Evolutionary conservation across 768 basidiomycete genomes (phyloP).

Genomic region (Tylopilus plumbeoviolaceoides): DNA sequence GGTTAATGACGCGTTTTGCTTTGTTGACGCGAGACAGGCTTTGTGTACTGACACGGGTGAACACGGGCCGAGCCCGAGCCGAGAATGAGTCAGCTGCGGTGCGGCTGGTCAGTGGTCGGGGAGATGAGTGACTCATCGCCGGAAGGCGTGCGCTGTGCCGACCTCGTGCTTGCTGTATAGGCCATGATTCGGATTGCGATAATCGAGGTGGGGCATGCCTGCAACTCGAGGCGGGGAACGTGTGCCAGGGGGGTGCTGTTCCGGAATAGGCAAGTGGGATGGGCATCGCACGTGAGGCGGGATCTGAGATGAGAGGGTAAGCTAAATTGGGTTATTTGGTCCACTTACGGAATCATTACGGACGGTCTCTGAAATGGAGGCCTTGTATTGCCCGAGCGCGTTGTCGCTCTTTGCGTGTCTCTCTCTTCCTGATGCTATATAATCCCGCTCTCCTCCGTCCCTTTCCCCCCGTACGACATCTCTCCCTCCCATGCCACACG

Average conservation of each 20-base stretch:
- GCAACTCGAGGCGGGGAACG: constrained; percentile 31
- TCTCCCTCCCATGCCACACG: not conserved
- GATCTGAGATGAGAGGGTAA: constrained; percentile 28
- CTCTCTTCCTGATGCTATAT: constrained; percentile 27
- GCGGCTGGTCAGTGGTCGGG: not conserved
- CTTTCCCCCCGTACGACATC: constrained; percentile 1
- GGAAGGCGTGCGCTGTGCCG: constrained; percentile 2
- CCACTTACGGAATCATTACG: constrained; percentile 29
- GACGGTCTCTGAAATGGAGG: constrained; percentile 23
- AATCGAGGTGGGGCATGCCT: constrained; percentile 27
- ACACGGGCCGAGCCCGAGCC: constrained; percentile 6
- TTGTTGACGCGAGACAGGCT: constrained; percentile 12
- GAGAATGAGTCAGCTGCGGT: constrained; percentile 15
- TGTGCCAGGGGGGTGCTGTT: constrained; percentile 14
- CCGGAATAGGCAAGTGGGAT: constrained; percentile 14
- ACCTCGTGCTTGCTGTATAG: not conserved
- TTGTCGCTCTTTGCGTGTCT: constrained; percentile 29
- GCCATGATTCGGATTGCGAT: constrained; percentile 26
- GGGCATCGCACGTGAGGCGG: constrained; percentile 23
- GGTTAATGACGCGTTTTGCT: not conserved
- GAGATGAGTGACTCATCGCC: not conserved
- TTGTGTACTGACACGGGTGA: constrained; percentile 1
- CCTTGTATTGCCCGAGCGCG: constrained; percentile 21
- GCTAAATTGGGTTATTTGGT: constrained; percentile 15
- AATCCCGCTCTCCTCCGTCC: constrained; percentile 24